Base-by-base conservation (phyloP, 108 stramenopile genomes). In the Cyclotella choctawhatcheeana region DNA sequence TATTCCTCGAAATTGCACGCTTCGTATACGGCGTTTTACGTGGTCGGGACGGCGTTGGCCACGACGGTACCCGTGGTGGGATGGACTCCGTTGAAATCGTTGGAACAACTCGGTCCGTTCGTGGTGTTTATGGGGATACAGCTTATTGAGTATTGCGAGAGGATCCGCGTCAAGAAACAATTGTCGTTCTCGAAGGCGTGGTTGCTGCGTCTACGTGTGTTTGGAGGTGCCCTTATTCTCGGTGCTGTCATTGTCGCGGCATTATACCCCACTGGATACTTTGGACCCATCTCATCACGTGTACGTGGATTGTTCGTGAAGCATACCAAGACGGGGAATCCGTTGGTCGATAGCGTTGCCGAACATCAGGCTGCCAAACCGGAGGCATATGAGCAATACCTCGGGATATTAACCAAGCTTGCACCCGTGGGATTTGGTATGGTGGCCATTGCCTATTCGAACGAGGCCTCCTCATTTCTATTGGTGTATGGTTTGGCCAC, bases 341-440 rank as follows among this genome's bases (percentile, higher is more conserved):
- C 96, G 5, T 80, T 98, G 67, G 95, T 98, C 1, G 96, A 96
- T 77, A 84, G 82, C 32, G 96, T 97, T 1, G 95, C 97, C 6
- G 99, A 98, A 90, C 99, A 99, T 87, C 98, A 99, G 87, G 94
- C 97, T 14, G 97, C 99, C 12, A 85, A 82, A 35, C 83, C 83
- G 20, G 83, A 84, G 55, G 93, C 98, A 33, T 99, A 97, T 83
- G 92, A 83, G 70, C 97, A 98, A 72, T 97, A 98, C 71, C 69
- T 99, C 33, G 71, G 93, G 70, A 37, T 81, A 20, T 71, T 92
- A 53, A 69, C 79, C 2, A 77, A 86, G 44, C 47, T 98, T 54
- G 92, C 93, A 14, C 99, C 99, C 13, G 53, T 92, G n/a, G 99
- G 99, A 56, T 94, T 96, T 73, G 87, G 84, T 8, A 86, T 97